Percentiles rank a stretch among this genome's conserved stretches.
phyloP scores from a whole-genome alignment of 2,329 filamentous ascomycete genomes.

The Pyrenochaeta sp. region DNA sequence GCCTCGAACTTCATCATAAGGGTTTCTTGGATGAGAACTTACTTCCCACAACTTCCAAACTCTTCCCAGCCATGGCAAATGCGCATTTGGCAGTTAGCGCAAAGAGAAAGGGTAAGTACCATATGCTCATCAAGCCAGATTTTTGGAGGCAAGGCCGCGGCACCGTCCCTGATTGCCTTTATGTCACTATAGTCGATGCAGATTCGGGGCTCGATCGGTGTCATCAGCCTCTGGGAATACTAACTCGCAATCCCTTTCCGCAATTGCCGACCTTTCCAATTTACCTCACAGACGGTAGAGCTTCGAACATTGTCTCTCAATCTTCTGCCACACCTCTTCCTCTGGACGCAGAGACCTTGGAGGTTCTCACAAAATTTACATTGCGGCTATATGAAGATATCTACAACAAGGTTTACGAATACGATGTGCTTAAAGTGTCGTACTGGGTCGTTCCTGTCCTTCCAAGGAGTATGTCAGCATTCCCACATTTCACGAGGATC shows the following conservation, averaged over 20 bases:
- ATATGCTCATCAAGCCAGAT: conserved; percentile 79
- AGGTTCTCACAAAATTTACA: conserved; percentile 74
- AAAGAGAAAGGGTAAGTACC: conserved; percentile 80
- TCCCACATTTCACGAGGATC: conserved; percentile 11
- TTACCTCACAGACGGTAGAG: conserved; percentile 71
- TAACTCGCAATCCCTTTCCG: conserved; percentile 74
- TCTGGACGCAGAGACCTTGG: conserved; percentile 56
- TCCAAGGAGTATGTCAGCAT: background rate
- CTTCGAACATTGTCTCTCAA: conserved; percentile 65
- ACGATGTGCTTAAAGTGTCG: conserved; percentile 69
- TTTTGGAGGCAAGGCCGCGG: conserved; percentile 69
- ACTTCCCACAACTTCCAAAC: conserved; percentile 75
- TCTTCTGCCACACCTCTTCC: conserved; percentile 56
- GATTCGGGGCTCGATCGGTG: conserved; percentile 65
- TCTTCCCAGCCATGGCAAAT: conserved; percentile 84
- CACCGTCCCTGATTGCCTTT: conserved; percentile 62
- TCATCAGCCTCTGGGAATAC: conserved; percentile 72
- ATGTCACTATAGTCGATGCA: conserved; percentile 69
- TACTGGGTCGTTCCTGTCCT: conserved; percentile 80
- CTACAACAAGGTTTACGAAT: conserved; percentile 86
- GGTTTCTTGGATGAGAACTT: conserved; percentile 77
- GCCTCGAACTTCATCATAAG: conserved; percentile 71
- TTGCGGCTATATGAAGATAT: conserved; percentile 80
- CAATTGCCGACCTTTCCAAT: conserved; percentile 73
- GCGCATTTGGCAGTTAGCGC: conserved; percentile 81